phyloP scores from a whole-genome alignment of 495 filamentous ascomycete genomes.

The Penicillium malachiteum region DNA sequence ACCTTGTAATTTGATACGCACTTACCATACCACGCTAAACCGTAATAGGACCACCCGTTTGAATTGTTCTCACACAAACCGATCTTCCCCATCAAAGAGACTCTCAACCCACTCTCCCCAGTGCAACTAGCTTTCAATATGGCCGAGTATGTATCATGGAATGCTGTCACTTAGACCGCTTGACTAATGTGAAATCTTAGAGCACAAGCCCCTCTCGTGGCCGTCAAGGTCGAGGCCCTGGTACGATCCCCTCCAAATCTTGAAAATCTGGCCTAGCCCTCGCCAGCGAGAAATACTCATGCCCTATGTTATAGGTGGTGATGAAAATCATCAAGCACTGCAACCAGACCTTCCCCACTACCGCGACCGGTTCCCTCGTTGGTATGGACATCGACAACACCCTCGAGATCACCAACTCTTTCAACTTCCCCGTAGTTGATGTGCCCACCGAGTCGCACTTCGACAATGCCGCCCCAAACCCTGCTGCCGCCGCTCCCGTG shows the following conservation, averaged over 20 bases:
- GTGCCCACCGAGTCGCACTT: constrained; percentile 74
- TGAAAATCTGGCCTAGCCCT: constrained; percentile 33
- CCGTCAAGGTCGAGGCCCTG: constrained; percentile 83
- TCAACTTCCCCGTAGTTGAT: constrained; percentile 89
- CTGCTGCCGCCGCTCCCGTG: constrained; percentile 83
- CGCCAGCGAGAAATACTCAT: constrained; percentile 31
- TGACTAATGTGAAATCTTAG: constrained; percentile 15
- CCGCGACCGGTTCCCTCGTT: constrained; percentile 83
- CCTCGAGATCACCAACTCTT: constrained; percentile 91
- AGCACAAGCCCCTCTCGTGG: constrained; percentile 60
- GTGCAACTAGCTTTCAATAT: constrained; percentile 40
- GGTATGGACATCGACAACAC: constrained; percentile 85
- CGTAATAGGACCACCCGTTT: constrained; percentile 11
- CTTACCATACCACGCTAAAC: constrained; percentile 21
- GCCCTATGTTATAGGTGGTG: constrained; percentile 63
- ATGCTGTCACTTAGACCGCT: background rate
- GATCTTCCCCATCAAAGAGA: constrained; percentile 23
- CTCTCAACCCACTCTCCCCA: constrained; percentile 20
- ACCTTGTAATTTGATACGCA: background rate
- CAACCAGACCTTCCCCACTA: constrained; percentile 81
- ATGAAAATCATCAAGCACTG: constrained; percentile 97
- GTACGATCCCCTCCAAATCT: constrained; percentile 46
- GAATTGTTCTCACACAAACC: constrained; percentile 47
- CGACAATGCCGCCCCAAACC: constrained; percentile 68
- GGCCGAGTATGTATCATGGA: constrained; percentile 41